phyloP scores from a whole-genome alignment of 345 rosid genomes.

The Dipteronia sinensis region DNA sequence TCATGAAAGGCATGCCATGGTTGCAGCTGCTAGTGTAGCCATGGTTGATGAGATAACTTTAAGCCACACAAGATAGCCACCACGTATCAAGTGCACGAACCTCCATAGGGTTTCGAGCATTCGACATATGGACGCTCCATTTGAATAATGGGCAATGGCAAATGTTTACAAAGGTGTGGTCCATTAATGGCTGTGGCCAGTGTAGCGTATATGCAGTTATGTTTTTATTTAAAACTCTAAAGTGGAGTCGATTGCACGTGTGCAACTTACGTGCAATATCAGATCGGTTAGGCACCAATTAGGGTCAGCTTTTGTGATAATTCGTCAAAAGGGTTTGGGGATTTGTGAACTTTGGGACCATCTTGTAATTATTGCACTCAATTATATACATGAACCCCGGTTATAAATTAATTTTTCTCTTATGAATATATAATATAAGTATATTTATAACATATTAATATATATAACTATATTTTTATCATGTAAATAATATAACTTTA shows the following conservation, averaged over 20 bases:
- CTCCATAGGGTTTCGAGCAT: constrained; percentile 5
- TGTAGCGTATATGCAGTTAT: too few relatives aligned
- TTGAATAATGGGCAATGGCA: constrained; percentile 5
- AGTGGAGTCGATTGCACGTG: constrained; percentile 39
- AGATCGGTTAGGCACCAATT: constrained; percentile 28
- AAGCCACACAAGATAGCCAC: background rate
- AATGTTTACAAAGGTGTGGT: constrained; percentile 7
- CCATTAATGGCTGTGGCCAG: background rate
- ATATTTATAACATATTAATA: too few relatives aligned
- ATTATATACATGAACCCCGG: constrained; percentile 30
- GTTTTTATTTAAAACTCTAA: constrained; percentile 15
- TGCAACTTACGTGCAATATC: constrained; percentile 32
- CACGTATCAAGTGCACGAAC: constrained; percentile 1
- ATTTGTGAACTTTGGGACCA: constrained; percentile 42
- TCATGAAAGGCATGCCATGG: background rate
- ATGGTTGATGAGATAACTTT: background rate
- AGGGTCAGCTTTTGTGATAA: constrained; percentile 22
- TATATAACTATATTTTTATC: too few relatives aligned
- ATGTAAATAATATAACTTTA: too few relatives aligned
- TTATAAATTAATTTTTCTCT: too few relatives aligned
- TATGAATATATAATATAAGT: too few relatives aligned
- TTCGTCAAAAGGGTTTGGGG: constrained; percentile 31
- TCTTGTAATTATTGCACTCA: constrained; percentile 36
- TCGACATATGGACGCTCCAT: constrained; percentile 20
- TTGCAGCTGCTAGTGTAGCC: too few relatives aligned